These are phyloP conservation scores for Zygnema circumcarinatum DNA, from an alignment of 139 green algal genomes.

Conservation along the genomic window DNA sequence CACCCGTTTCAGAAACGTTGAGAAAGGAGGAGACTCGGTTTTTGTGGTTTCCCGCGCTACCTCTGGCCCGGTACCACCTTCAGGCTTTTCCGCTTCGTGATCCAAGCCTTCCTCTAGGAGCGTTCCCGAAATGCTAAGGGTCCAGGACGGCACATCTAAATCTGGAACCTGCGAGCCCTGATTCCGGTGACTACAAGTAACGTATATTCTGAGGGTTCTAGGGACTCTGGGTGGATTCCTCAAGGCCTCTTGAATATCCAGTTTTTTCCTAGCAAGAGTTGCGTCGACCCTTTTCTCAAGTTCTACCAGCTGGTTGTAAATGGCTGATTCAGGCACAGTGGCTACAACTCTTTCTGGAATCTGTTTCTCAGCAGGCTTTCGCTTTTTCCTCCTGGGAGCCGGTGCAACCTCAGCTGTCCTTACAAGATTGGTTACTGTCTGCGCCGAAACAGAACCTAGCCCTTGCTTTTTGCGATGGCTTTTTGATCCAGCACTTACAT, in stretches of 20 bases:
- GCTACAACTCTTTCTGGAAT: constrained; percentile 46
- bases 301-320: constrained; percentile 73
- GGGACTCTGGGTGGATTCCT: constrained; percentile 40
- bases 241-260: constrained; percentile 71
- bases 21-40: constrained; percentile 49
- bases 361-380: constrained; percentile 25
- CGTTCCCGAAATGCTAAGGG: constrained; percentile 53
- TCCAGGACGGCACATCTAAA: constrained; percentile 39
- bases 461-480: not conserved
- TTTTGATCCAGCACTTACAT: not conserved
- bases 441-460: too few relatives aligned
- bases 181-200: constrained; percentile 63
- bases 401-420: constrained; percentile 52
- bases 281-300: constrained; percentile 72
- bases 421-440: constrained; percentile 25
- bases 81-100: not conserved
- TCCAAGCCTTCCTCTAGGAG: constrained; percentile 36
- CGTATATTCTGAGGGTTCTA: constrained; percentile 72
- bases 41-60: not conserved
- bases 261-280: constrained; percentile 69
- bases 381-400: constrained; percentile 58
- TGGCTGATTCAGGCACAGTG: constrained; percentile 71
- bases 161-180: not conserved
- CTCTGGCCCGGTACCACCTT: not conserved
- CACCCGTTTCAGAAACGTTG: constrained; percentile 64